These are phyloP conservation scores for Nannochloropsis granulata DNA, from an alignment of 108 stramenopile genomes.

Conservation along the genomic window DNA sequence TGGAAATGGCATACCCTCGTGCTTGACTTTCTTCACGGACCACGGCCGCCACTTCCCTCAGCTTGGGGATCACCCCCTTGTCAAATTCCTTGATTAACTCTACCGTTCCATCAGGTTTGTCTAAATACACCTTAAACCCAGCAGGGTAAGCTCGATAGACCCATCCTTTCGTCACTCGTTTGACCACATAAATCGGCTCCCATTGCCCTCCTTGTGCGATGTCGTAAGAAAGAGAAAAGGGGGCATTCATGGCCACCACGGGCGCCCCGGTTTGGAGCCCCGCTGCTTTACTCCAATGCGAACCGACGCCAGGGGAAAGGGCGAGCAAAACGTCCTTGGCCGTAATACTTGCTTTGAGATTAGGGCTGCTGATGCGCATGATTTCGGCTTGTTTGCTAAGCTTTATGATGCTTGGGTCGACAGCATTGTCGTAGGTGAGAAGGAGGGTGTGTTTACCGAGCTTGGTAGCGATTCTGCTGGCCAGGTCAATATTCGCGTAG, in stretches of 20 bases:
- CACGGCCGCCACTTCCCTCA: not conserved
- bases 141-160: not conserved
- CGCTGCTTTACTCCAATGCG: not conserved
- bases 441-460: not conserved
- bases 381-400: not conserved
- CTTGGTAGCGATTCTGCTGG: not conserved
- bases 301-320: not conserved
- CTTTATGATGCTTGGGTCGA: not conserved
- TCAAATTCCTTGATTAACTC: not conserved
- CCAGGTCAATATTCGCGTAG: not conserved
- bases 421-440: not conserved
- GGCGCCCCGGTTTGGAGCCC: not conserved
- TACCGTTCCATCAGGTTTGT: not conserved
- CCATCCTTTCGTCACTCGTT: not conserved
- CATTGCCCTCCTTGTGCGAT: not conserved
- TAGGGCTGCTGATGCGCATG: not conserved
- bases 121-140: not conserved
- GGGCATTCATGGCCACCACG: not conserved
- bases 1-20: not conserved
- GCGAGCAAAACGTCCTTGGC: not conserved
- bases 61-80: not conserved
- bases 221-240: not conserved
- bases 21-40: not conserved
- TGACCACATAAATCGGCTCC: not conserved
- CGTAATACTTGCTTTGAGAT: not conserved